Base-by-base conservation (phyloP, 2,329 filamentous ascomycete species). In the Ilyonectria mors-panacis region DNA sequence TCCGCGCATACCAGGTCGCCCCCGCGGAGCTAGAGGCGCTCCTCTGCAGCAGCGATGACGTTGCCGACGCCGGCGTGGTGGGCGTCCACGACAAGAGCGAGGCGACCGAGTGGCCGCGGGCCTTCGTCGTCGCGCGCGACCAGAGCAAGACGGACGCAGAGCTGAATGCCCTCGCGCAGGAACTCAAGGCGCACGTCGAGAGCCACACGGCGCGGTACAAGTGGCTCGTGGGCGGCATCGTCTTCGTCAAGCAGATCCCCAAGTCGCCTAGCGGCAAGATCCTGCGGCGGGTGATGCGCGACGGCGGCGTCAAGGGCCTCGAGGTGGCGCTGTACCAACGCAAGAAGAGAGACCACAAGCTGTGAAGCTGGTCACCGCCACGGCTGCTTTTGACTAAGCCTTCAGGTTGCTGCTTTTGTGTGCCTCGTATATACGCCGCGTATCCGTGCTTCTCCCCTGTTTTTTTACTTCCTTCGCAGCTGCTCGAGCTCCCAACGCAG, bases 221-320 rank as follows among this genome's bases (percentile, higher is more conserved):
- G 81, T 86, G 88, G 77, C 83, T 94, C 67, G 89, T 88, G 6
- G 92, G 92, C 0, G 92, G 92, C 1, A 87, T 94, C n/a, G 81
- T 85, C 12, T 93, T 94, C 75, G 83, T 92, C 4, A 86, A 92
- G 37, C 82, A 82, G 13, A 90, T 94, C 35, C 92, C 92, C n/a
- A 94, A 93, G 82, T 93, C 92, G 66, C 86, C 89, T 2, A 85
- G 83, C 48, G 85, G 85, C 1, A 86, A 86, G 78, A 84, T 86
- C 42, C 70, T 86, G 58, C 78, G 85, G 21, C 75, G 84, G 56
- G 66, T 85, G 44, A 75, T 85, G 76, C 79, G 81, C 56, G 82
- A 85, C 35, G 78, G 82, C 13, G 71, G 80, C 47, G 80, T 82
- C 70, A 72, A 72, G 73, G 76, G 74, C n/a, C 66, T 79, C n/a